Percentiles rank a stretch among this genome's conserved stretches.
Evolutionary conservation across 1,284 basidiomycete genomes (phyloP).

Genomic region (Polyporus tsugae): DNA sequence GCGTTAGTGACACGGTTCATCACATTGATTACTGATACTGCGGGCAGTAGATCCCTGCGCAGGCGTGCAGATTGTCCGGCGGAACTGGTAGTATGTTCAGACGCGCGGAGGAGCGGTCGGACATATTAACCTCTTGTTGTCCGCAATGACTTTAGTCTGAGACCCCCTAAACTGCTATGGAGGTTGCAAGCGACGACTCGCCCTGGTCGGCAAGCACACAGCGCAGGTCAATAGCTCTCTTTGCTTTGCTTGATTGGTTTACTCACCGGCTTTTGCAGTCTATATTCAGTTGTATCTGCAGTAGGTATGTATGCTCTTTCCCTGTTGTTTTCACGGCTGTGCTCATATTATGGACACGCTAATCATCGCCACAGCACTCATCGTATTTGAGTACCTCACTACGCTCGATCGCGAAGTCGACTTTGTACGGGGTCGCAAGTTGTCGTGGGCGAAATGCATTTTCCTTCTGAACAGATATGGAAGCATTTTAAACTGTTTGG

Average conservation of each 20-base stretch:
- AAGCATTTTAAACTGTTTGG: background rate
- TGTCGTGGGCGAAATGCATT: background rate
- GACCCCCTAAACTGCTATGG: background rate
- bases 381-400: background rate
- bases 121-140: background rate
- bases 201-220: background rate
- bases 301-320: background rate
- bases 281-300: background rate
- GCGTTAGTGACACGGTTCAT: background rate
- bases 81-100: background rate
- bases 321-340: background rate
- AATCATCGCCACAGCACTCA: background rate
- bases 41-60: background rate
- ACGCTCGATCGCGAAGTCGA: constrained; percentile 9
- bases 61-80: background rate
- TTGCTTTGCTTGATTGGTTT: background rate
- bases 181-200: background rate
- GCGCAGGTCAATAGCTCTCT: background rate
- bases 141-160: background rate
- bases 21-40: background rate
- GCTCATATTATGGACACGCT: background rate
- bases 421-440: background rate
- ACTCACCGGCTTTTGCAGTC: background rate
- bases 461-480: constrained; percentile 10
- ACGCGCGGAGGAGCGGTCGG: background rate